Base-by-base conservation (phyloP, 345 rosid species). In the Brassica napus region DNA sequence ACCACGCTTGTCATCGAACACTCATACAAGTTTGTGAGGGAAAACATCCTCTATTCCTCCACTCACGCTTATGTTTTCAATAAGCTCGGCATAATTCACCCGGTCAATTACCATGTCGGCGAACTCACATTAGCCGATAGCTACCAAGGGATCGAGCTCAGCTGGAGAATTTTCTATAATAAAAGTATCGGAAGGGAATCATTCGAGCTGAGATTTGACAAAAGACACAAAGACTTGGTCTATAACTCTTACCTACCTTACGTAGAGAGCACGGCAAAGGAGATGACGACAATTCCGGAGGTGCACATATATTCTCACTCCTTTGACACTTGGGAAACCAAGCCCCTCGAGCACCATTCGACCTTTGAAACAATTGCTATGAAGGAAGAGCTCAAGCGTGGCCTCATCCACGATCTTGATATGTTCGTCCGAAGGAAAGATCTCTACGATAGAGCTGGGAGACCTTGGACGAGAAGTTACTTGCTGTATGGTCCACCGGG, bases 401-500 rank as follows among this genome's bases (percentile, higher is more conserved):
- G 34, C n/a, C 44, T 89, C 1, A 81, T 80, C 35, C 79, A 82
- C 30, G 90, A 87, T 60, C 73, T 89, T 3, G 72, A 86, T 58
- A 21, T 82, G 82, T 89, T 89, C 68, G 64, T 82, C 0, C 65
- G 23, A 47, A 81, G 88, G 76, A 89, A 84, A 54, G 85, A 82
- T 14, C 86, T 75, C 11, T 89, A 87, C 42, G 83, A 74, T 21
- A 84, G 72, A 62, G 87, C 86, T 1, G 90, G 90, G 3, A 71
- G 75, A 44, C 84, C 86, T 0, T 89, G 92, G 90, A 89, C 78
- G 32, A 73, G 88, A 0, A 84, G 86, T 14, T 88, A 88, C 76
- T 69, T 88, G 70, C 55, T 88, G 35, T 79, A 86, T 37, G 92
- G 92, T 10, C 90, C 87, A 37, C 92, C 92, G 0, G 92, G 90